Evolutionary conservation across 768 basidiomycete genomes (phyloP), one percentile per base, ranked within the genome.

Genomic region (Mrakia frigida): DNA sequence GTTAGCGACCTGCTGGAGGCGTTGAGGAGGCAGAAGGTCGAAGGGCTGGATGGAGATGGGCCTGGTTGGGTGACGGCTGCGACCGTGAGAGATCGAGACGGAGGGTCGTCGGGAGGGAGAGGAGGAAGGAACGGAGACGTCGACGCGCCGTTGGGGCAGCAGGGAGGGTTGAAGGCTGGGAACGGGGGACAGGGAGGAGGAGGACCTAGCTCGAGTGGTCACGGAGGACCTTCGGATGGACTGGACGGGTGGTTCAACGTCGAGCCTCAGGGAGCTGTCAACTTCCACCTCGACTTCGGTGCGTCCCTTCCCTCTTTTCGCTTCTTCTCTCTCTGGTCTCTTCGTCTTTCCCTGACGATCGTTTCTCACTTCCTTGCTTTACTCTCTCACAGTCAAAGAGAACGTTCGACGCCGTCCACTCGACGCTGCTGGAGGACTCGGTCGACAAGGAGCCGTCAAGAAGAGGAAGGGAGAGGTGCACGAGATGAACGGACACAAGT

Each of bases 401-500:
- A 98, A 96, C 81, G 91, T 95, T 41, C 91, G 94, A 78, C 95
- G 96, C 82, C 90, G 97, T 56, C 94, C 95, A n/a, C 83, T 95
- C 77, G 97, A 99, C 81, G 77, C 89, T 6, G 89, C 90, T 16
- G 92, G 91, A 70, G 94, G 94, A 76, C 89, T 99, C 56, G 97
- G 96, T 70, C 94, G 97, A 83, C 96, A 98, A 85, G 97, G 96
- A 74, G 97, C 97, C 77, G 90, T 99, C 79, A 91, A 95, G 82
- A 98, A 97, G 85, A 92, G 95, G 81, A 98, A 98, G 84, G 96
- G 90, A 80, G 96, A 98, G 86, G 91, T 98, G 4, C 94, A 95
- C 85, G 95, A 98, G 84, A 98, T 98, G 93, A 98, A 98, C 82
- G 97, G 97, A 16, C 97, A 99, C 86, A 93, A 97, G 84, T 99